phyloP scores from a whole-genome alignment of 2,329 filamentous ascomycete species.

The Alternaria infectoria region DNA sequence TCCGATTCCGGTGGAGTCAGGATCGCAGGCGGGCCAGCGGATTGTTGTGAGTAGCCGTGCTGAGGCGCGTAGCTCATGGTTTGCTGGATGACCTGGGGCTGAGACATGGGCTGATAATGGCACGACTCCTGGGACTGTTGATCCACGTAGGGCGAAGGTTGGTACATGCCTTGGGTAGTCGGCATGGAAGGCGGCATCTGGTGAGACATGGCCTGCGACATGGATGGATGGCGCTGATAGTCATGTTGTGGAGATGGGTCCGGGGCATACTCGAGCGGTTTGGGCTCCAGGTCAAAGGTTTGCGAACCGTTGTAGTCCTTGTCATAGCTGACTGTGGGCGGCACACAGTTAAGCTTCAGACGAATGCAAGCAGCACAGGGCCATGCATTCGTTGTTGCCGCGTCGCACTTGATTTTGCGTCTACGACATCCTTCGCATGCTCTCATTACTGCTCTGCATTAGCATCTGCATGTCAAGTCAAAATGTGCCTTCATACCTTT shows the following conservation, averaged over 20 bases:
- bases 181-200: constrained; percentile 39
- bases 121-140: constrained; percentile 42
- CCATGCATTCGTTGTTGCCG: constrained; percentile 96
- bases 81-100: constrained; percentile 40
- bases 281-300: constrained; percentile 50
- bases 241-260: constrained; percentile 50
- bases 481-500: constrained; percentile 69
- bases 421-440: constrained; percentile 94
- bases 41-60: constrained; percentile 42
- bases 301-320: constrained; percentile 57
- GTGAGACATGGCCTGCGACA: constrained; percentile 37
- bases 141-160: constrained; percentile 43
- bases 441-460: constrained; percentile 76
- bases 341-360: constrained; percentile 90
- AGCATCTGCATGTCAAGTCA: constrained; percentile 21
- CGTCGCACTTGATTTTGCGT: constrained; percentile 98
- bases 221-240: constrained; percentile 44
- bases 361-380: constrained; percentile 93
- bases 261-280: constrained; percentile 49
- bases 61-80: constrained; percentile 44
- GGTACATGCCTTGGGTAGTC: constrained; percentile 45
- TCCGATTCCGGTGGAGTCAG: constrained; percentile 59
- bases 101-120: constrained; percentile 47
- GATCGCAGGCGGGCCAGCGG: constrained; percentile 32
- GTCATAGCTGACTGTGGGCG: constrained; percentile 81